These are phyloP conservation scores for Acmispon strigosus DNA, from an alignment of 306 rosid species.

Conservation along the genomic window DNA sequence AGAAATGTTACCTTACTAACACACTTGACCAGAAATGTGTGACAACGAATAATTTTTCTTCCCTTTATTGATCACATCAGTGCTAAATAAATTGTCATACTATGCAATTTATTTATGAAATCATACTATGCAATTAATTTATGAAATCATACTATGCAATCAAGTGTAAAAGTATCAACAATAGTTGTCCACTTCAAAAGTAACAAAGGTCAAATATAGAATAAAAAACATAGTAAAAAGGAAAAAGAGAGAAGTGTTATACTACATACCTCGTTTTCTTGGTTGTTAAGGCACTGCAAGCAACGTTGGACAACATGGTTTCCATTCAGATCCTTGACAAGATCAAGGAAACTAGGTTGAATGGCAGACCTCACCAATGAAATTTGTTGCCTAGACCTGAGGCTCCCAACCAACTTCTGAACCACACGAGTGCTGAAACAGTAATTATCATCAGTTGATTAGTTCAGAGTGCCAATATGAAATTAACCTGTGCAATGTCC, in stretches of 20 bases:
- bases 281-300: constrained; percentile 47
- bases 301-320: constrained; percentile 66
- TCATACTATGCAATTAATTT: background rate
- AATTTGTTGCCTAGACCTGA: constrained; percentile 22
- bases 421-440: constrained; percentile 60
- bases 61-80: background rate
- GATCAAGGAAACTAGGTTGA: constrained; percentile 58
- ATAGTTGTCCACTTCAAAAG: background rate
- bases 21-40: background rate
- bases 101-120: no score
- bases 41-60: background rate
- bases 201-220: background rate
- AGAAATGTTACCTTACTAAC: background rate
- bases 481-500: background rate
- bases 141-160: no score
- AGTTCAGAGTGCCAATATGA: background rate
- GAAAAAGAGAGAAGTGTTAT: background rate
- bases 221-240: background rate
- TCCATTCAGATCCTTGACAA: constrained; percentile 58
- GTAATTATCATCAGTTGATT: background rate
- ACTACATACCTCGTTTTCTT: constrained; percentile 58
- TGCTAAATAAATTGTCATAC: no score
- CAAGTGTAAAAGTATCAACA: background rate
- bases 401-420: constrained; percentile 60
- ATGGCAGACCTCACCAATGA: constrained; percentile 45